These are phyloP conservation scores for Mycena albidolilacea DNA, from an alignment of 768 basidiomycete genomes.

Conservation along the genomic window DNA sequence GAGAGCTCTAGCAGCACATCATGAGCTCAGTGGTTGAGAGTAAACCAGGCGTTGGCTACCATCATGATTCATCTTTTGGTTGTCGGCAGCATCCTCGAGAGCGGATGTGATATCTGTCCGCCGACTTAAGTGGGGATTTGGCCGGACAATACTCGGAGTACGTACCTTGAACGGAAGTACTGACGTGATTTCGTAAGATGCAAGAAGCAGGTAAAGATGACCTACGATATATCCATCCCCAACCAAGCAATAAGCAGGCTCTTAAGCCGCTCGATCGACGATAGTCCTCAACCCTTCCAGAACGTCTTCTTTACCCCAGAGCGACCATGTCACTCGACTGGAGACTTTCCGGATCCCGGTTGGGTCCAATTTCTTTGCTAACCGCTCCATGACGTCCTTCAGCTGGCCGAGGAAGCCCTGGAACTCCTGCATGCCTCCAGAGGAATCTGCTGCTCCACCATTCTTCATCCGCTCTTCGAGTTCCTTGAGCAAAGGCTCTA, in stretches of 20 bases:
- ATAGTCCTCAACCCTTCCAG: background rate
- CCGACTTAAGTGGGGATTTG: no score
- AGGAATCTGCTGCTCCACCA: background rate
- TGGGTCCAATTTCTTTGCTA: background rate
- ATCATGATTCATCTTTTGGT: background rate
- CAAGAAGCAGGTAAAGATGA: no score
- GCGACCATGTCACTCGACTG: conserved; percentile 6
- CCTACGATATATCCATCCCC: background rate
- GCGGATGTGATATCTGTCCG: background rate
- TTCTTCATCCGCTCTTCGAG: background rate
- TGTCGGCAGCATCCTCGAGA: background rate
- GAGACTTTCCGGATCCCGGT: background rate
- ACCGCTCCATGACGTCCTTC: background rate
- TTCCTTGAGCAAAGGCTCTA: background rate
- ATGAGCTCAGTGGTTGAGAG: no score
- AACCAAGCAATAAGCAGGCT: conserved; percentile 2
- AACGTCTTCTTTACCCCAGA: conserved; percentile 10
- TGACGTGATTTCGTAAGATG: background rate
- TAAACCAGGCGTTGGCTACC: background rate
- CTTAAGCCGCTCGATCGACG: conserved; percentile 4
- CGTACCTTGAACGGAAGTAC: background rate
- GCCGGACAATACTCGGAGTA: no score
- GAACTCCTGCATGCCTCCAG: background rate
- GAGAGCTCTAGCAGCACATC: background rate
- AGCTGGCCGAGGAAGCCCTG: background rate